A percentile compares a stretch with the other conserved stretches of the same genome.
Evolutionary conservation across 352 stramenopile genomes (phyloP).

Genomic region (Phytophthora sojae): DNA sequence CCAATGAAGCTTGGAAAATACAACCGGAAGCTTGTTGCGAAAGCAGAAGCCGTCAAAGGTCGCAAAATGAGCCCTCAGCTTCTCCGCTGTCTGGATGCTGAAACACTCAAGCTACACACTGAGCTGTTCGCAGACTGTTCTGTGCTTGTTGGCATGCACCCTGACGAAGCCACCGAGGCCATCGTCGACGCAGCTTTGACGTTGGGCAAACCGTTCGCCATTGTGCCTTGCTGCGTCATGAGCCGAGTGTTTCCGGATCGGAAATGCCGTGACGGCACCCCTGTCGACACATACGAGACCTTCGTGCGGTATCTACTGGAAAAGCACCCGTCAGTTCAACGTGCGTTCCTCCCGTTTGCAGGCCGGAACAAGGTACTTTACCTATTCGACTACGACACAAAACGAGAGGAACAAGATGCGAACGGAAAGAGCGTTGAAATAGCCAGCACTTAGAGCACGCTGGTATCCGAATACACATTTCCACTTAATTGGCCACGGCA

Average conservation of each 20-base stretch:
- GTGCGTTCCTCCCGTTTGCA: constrained; percentile 76
- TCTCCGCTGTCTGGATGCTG: constrained; percentile 63
- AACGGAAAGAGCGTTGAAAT: not conserved
- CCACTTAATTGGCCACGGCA: not conserved
- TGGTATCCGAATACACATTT: not conserved
- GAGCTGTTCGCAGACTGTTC: constrained; percentile 84
- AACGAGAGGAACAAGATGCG: constrained; percentile 10
- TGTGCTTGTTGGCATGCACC: constrained; percentile 94
- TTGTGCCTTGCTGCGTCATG: constrained; percentile 98
- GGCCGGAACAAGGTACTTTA: constrained; percentile 90
- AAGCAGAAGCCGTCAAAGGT: constrained; percentile 34
- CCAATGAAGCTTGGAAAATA: constrained; percentile 82
- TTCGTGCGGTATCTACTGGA: constrained; percentile 85
- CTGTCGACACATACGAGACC: constrained; percentile 82
- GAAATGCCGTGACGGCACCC: constrained; percentile 57
- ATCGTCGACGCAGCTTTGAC: constrained; percentile 94
- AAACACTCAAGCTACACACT: constrained; percentile 53
- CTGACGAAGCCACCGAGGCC: constrained; percentile 95
- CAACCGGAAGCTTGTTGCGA: constrained; percentile 71
- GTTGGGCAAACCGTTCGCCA: constrained; percentile 92
- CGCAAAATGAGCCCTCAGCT: constrained; percentile 65
- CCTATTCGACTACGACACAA: constrained; percentile 60
- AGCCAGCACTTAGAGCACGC: constrained; percentile 6
- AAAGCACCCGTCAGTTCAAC: constrained; percentile 76
- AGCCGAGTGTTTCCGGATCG: constrained; percentile 91